These are phyloP conservation scores for Bonia amplexicaulis DNA, from an alignment of 176 grass and related monocot genomes.

Conservation along the genomic window DNA sequence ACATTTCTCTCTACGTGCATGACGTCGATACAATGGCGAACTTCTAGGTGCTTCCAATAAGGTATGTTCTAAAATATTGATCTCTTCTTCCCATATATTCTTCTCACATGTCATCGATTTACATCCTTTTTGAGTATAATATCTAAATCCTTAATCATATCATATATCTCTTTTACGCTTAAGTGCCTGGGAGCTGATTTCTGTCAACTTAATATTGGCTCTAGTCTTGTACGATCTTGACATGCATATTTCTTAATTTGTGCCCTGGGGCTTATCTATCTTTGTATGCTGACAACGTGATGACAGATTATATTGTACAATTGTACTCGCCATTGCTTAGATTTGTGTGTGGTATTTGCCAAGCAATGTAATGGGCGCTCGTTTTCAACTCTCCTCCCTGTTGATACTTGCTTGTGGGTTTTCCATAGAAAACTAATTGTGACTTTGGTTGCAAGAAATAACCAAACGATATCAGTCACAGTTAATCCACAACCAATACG, in stretches of 20 bases:
- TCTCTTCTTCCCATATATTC: too few species aligned
- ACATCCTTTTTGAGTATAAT: too few species aligned
- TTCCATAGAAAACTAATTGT: constrained; percentile 3
- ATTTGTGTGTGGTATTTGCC: constrained; percentile 8
- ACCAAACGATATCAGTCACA: not conserved
- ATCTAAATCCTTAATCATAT: too few species aligned
- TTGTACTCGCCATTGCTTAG: constrained; percentile 32
- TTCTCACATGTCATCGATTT: too few species aligned
- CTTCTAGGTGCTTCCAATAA: too few species aligned
- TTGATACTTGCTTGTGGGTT: constrained; percentile 32
- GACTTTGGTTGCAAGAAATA: constrained; percentile 10
- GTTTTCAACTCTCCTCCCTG: not conserved
- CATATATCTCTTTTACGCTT: too few species aligned
- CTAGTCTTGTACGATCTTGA: not conserved
- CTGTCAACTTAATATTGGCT: not conserved
- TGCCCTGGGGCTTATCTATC: not conserved
- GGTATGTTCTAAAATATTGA: too few species aligned
- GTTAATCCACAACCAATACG: too few species aligned
- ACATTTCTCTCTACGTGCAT: too few species aligned
- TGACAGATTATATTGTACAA: not conserved
- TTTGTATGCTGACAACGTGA: not conserved
- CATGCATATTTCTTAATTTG: not conserved
- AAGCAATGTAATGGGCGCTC: not conserved
- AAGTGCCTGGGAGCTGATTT: too few species aligned
- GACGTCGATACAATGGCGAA: too few species aligned